Evolutionary conservation across 1,284 basidiomycete species (phyloP).

Genomic region (Sporisorium scitamineum): DNA sequence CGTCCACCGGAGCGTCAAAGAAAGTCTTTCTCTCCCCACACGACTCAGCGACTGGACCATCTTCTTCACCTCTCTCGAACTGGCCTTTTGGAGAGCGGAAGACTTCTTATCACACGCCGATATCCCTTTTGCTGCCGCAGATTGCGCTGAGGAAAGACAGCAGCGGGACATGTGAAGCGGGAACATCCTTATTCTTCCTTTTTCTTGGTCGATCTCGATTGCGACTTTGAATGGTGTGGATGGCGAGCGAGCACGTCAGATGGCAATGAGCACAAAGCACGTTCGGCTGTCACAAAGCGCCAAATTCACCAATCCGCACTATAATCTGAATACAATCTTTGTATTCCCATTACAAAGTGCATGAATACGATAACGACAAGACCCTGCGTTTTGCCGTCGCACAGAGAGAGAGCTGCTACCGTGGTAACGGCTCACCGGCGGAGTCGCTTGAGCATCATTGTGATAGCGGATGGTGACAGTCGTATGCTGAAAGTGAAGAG

Average conservation of each 20-base stretch:
- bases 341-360: conserved; percentile 2
- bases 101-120: background rate
- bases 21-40: background rate
- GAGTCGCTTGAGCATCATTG: background rate
- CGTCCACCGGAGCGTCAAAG: background rate
- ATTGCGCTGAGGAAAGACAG: no score
- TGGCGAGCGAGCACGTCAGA: conserved; percentile 51
- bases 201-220: conserved; percentile 8
- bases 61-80: background rate
- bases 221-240: conserved; percentile 14
- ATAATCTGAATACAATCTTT: conserved; percentile 12
- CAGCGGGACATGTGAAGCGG: background rate
- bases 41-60: background rate
- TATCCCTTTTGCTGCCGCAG: background rate
- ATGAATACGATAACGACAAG: background rate
- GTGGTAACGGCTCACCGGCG: no score
- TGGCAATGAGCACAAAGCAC: background rate
- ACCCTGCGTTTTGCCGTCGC: conserved; percentile 13
- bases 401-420: background rate
- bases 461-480: background rate
- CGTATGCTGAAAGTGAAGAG: background rate
- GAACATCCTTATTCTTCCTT: background rate
- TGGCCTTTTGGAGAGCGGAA: background rate
- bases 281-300: conserved; percentile 48
- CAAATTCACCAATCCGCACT: conserved; percentile 9